Evolutionary conservation across 2,329 filamentous ascomycete genomes (phyloP).

Genomic region (Fusarium sp.): DNA sequence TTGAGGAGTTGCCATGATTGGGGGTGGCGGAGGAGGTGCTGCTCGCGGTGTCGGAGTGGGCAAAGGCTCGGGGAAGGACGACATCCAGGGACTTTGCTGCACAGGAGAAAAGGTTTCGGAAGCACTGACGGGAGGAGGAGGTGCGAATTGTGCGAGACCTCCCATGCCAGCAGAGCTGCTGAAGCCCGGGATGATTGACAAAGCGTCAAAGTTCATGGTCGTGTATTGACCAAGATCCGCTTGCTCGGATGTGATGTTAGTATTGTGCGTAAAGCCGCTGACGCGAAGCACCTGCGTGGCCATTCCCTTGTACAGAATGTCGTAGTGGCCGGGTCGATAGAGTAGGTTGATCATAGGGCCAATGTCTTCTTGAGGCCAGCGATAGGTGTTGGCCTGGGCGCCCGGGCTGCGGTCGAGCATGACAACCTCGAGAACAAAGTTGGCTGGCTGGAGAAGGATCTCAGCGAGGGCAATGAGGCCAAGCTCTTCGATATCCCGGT

Average conservation of each 20-base stretch:
- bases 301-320: slow-evolving; percentile 81
- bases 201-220: slow-evolving; percentile 56
- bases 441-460: slow-evolving; percentile 81
- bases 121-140: slow-evolving; percentile 48
- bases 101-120: slow-evolving; percentile 51
- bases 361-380: slow-evolving; percentile 67
- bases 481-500: slow-evolving; percentile 91
- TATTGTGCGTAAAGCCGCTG: slow-evolving; percentile 59
- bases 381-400: slow-evolving; percentile 77
- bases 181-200: slow-evolving; percentile 63
- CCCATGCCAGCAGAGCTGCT: slow-evolving; percentile 29
- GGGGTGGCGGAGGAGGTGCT: slow-evolving; percentile 43
- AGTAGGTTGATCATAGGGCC: slow-evolving; percentile 68
- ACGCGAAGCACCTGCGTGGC: slow-evolving; percentile 67
- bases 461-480: slow-evolving; percentile 82
- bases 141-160: slow-evolving; percentile 51
- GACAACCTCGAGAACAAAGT: slow-evolving; percentile 85
- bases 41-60: slow-evolving; percentile 38
- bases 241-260: slow-evolving; percentile 57
- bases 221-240: slow-evolving; percentile 56
- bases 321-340: slow-evolving; percentile 88
- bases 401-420: slow-evolving; percentile 91
- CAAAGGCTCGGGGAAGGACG: slow-evolving; percentile 48
- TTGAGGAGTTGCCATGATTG: slow-evolving; percentile 50
- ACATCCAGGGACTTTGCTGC: slow-evolving; percentile 55